Conservation (phyloP, 257 asterid genomes). For the Salvia hispanica region DNA sequence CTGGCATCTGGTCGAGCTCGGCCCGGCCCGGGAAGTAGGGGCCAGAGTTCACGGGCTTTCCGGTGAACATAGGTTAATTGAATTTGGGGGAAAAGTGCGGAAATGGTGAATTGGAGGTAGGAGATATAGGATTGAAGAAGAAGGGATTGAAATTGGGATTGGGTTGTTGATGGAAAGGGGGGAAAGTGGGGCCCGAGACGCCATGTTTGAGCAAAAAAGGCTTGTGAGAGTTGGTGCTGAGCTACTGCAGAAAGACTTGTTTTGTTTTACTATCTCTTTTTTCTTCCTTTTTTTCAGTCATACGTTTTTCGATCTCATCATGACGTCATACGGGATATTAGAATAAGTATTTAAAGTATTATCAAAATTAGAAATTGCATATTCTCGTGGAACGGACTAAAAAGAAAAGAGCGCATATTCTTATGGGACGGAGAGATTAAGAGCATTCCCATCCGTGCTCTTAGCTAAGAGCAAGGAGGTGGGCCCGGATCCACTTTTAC, state of each 20-base stretch:
- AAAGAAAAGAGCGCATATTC: too few relatives aligned
- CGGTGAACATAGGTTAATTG: conserved; percentile 31
- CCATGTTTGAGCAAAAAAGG: conserved; percentile 1
- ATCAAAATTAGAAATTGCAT: too few relatives aligned
- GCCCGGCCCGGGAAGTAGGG: conserved; percentile 36
- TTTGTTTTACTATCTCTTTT: conserved; percentile 6
- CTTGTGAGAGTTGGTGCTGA: conserved; percentile 2
- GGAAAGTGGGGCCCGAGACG: conserved; percentile 30
- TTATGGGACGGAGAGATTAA: too few relatives aligned
- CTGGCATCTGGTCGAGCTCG: conserved; percentile 74
- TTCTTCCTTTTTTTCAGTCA: neutral
- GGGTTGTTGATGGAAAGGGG: conserved; percentile 21
- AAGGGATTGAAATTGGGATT: neutral
- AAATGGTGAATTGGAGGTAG: too few relatives aligned
- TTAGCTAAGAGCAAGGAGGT: too few relatives aligned
- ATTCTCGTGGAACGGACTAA: too few relatives aligned
- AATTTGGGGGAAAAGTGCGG: too few relatives aligned
- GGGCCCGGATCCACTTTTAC: too few relatives aligned
- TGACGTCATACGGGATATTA: too few relatives aligned
- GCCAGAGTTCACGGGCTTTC: conserved; percentile 39
- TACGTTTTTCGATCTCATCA: neutral
- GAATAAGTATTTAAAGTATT: too few relatives aligned
- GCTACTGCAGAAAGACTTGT: neutral
- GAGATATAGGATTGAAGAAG: too few relatives aligned
- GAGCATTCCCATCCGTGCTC: too few relatives aligned